Conservation (phyloP, 441 rosid genomes). For the Jatropha podagrica region DNA sequence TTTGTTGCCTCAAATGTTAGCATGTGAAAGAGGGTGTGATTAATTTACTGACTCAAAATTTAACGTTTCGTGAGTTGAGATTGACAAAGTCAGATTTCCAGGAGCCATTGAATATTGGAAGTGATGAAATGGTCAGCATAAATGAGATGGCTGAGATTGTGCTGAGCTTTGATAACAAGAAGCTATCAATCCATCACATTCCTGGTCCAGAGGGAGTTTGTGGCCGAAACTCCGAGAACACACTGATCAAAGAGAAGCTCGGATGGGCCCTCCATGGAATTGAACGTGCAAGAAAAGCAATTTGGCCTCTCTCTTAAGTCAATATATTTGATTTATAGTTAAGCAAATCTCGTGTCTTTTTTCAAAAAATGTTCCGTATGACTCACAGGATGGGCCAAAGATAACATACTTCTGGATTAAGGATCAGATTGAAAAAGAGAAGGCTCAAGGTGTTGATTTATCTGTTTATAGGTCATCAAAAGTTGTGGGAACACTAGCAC, state of each 20-base stretch:
- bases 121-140: constrained; percentile 99
- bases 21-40: neutral
- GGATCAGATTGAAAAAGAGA: constrained; percentile 94
- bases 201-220: constrained; percentile 99
- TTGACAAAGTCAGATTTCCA: constrained; percentile 96
- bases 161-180: constrained; percentile 80
- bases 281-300: constrained; percentile 49
- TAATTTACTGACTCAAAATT: neutral
- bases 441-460: constrained; percentile 69
- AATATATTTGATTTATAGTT: no score
- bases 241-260: constrained; percentile 88
- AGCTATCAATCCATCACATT: constrained; percentile 84
- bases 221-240: constrained; percentile 96
- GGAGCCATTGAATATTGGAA: constrained; percentile 97
- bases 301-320: neutral
- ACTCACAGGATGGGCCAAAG: constrained; percentile 79
- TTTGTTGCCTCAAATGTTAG: no score
- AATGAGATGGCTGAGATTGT: constrained; percentile 97
- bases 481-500: constrained; percentile 97
- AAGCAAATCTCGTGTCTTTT: neutral
- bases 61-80: constrained; percentile 26
- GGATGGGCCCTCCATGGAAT: constrained; percentile 96
- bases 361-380: neutral
- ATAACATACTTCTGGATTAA: constrained; percentile 92
- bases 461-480: constrained; percentile 80